Evolutionary conservation across 2,329 filamentous ascomycete species (phyloP), one percentile per base, ranked within the genome.

Genomic region (Dactylellina parvicollis): DNA sequence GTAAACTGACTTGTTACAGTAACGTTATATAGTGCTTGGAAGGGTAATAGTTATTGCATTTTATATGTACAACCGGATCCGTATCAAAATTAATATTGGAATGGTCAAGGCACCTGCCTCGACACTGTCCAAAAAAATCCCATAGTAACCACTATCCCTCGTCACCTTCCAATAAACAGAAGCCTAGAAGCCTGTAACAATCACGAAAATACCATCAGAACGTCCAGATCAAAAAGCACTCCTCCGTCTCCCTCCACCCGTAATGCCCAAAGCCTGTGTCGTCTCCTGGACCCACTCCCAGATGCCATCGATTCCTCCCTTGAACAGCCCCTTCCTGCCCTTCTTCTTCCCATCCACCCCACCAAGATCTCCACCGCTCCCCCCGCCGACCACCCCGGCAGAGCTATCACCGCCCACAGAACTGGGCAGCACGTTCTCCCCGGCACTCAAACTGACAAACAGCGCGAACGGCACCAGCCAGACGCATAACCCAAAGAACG

Each of bases 401-500:
- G 78, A 77, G 1, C 86, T 85, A 57, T 85, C 84, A 75, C 92
- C 90, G 50, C 87, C 92, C 10, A 92, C 92, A 86, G 97, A 97
- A 5, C 89, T 96, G 0, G 95, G 95, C 56, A 99, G 83, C 2
- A 98, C 92, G 79, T 98, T 98, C 79, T 99, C 95, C 61, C 92
- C 92, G 0, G 95, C 95, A 16, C 92, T 96, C 42, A 99, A 82
- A 78, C 91, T 96, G 55, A 99, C 94, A 79, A 99, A 99, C 12
- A 99, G 85, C 14, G 93, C 89, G 79, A 99, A 99, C 0, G 95
- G 95, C 0, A 98, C 91, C 0, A 99, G 85, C 95, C 95, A 99
- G 0, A 99, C 93, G 78, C 93, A 96, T 1, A 99, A 84, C 0
- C 95, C 95, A 79, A 99, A 99, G 82, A 95, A 99, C 0, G 92